A percentile compares a stretch with the other conserved stretches of the same genome.
These are phyloP conservation scores for Leccinum longicurvipes DNA, from an alignment of 768 basidiomycete species.

Conservation along the genomic window DNA sequence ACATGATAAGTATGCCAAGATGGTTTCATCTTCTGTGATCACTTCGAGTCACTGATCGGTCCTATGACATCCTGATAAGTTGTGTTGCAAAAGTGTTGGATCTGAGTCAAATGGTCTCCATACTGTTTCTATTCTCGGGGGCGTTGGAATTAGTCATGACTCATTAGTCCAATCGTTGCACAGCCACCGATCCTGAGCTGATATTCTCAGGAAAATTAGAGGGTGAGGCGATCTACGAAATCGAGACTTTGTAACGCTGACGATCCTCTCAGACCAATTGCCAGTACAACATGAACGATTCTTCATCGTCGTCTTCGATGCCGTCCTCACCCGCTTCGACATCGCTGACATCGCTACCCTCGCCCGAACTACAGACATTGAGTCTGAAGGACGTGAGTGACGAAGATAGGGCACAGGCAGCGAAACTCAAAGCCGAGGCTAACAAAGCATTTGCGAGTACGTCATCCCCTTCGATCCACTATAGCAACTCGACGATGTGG, in stretches of 20 bases:
- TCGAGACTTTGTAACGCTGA: not conserved
- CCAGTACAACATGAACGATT: conserved; percentile 19
- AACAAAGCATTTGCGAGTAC: conserved; percentile 82
- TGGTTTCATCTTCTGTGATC: no score
- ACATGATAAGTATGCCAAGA: not conserved
- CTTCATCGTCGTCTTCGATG: conserved; percentile 25
- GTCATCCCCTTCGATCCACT: not conserved
- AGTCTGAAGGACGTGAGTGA: conserved; percentile 61
- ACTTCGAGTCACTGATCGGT: no score
- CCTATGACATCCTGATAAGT: no score
- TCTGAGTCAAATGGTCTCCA: no score
- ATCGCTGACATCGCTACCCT: conserved; percentile 53
- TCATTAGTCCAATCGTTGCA: conserved; percentile 1
- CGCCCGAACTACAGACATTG: conserved; percentile 55
- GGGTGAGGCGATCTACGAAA: not conserved
- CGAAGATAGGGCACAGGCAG: conserved; percentile 64
- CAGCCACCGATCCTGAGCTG: conserved; percentile 33
- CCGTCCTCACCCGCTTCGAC: conserved; percentile 49
- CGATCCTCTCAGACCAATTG: conserved; percentile 1
- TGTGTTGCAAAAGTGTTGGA: no score
- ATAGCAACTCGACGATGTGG: not conserved
- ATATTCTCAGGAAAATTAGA: conserved; percentile 12
- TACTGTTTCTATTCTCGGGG: not conserved
- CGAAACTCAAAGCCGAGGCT: conserved; percentile 75
- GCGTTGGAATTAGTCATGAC: not conserved